Evolutionary conservation across 2,329 filamentous ascomycete genomes (phyloP).

Genomic region (Cladosporium oxysporum): DNA sequence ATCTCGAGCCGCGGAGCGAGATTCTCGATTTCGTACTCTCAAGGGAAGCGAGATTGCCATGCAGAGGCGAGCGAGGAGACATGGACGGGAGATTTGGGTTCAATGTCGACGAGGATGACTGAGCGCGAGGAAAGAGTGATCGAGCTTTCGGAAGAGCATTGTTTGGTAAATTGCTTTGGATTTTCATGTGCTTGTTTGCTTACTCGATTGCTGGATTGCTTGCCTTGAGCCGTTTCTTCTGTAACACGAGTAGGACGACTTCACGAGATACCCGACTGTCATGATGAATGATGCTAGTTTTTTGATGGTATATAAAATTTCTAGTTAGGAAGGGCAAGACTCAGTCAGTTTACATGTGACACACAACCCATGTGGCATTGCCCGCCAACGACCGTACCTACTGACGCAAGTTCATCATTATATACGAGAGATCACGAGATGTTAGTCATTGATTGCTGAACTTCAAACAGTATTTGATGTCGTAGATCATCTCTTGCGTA

Average conservation of each 20-base stretch:
- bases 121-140: background rate
- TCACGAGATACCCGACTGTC: background rate
- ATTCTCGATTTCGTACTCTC: constrained; percentile 49
- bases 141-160: background rate
- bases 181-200: background rate
- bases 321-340: background rate
- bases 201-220: background rate
- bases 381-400: background rate
- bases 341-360: background rate
- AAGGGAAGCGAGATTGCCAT: constrained; percentile 40
- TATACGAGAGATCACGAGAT: background rate
- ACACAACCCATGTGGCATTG: background rate
- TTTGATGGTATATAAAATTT: background rate
- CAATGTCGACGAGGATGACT: constrained; percentile 14
- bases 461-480: background rate
- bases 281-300: background rate
- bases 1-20: constrained; percentile 48
- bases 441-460: background rate
- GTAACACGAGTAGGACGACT: background rate
- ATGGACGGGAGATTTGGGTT: constrained; percentile 17
- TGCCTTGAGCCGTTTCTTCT: background rate
- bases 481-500: background rate
- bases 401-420: background rate
- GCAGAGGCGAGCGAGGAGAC: constrained; percentile 12
- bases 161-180: background rate